Evolutionary conservation across 306 rosid species (phyloP), one percentile per base, ranked within the genome.

Genomic region (Acmispon strigosus): DNA sequence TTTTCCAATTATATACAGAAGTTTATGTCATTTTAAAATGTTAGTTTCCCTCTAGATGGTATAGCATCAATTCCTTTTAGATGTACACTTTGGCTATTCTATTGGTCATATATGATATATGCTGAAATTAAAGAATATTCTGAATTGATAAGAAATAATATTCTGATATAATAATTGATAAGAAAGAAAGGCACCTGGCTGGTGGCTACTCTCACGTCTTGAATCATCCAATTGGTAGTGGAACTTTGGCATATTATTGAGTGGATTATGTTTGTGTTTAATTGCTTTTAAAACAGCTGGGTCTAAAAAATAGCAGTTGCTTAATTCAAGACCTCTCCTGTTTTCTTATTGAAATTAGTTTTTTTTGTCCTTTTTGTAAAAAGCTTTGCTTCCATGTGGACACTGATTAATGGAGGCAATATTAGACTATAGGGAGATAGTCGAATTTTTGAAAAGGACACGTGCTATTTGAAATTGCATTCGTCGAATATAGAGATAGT

Each of bases 41-140:
- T 19, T 55, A 4, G 27, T 17, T 34, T 5, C 8, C 37, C 37
- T 24, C 42, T 48, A 24, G 63, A 17, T 34, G 53, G 45, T 10
- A 59, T 72, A 45, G 79, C 36, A 75, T 66, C 41, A 10, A 50
- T 78, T 70, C 72, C 61, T 43, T 42, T 29, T 32, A 32, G 37
- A 32, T 5, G 6, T 32, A 32, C 8, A 32, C 37, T 32, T 32
- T 44, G 36, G 24, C 49, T 52, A 66, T 44, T 14, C 47, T 76
- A n/a, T 6, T 17, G 20, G 49, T 49, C 18, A 32, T n/a, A 45
- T 17, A 19, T 42, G 20, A 32, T 22, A 34, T 22, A 19, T 53
- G 32, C 32, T 19, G 66, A 66, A 76, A 67, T 73, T 58, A 15
- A 64, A 65, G 71, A 81, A 70, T 60, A 43, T 64, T 64, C 54